Base-by-base conservation (phyloP, 1,284 basidiomycete genomes). In the Cystobasidium pallidum region DNA sequence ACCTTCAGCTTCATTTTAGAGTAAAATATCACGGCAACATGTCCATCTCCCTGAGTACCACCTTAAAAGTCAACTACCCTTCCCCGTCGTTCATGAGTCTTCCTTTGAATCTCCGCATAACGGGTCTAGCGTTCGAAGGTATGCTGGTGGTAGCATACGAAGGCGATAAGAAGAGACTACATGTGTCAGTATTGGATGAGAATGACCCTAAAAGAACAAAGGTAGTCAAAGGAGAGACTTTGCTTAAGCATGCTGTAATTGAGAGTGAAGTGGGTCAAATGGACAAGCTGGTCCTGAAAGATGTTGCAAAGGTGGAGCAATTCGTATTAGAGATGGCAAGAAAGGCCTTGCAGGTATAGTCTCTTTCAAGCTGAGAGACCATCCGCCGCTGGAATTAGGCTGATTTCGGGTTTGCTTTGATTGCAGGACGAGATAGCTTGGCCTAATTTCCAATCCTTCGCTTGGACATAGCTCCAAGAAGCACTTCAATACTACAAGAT, bases 231-330 rank as follows among this genome's bases (percentile, higher is more conserved):
- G 95, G 94, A 0, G 88, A 91, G 77, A 86, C 91, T 28, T 83
- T 99, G 32, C 83, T 99, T n/a, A 92, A 92, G 0, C 87, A 88
- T n/a, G 89, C 98, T 70, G 87, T 89, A 76, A 94, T 99, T 79
- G 95, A 99, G 81, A 92, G 90, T 79, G 92, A 96, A 82, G 95
- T 99, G 64, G 96, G 96, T 0, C 92, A 97, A 83, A 84, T 89
- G 32, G 94, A 97, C 80, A 96, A 94, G 76, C 94, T 98, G 83
- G 91, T 96, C 2, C 81, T 99, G 76, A 91, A 93, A 80, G 99
- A 99, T 77, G 96, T 99, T 21, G 94, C 92, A 2, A 89, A 96
- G 75, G 92, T 99, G 39, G 96, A 99, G 82, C 85, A 90, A 70
- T 99, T 99, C 81, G 91, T 98, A 63, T 89, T 93, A 80, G 94